phyloP scores from a whole-genome alignment of 352 stramenopile genomes.

The Phytophthora pseudosyringae region DNA sequence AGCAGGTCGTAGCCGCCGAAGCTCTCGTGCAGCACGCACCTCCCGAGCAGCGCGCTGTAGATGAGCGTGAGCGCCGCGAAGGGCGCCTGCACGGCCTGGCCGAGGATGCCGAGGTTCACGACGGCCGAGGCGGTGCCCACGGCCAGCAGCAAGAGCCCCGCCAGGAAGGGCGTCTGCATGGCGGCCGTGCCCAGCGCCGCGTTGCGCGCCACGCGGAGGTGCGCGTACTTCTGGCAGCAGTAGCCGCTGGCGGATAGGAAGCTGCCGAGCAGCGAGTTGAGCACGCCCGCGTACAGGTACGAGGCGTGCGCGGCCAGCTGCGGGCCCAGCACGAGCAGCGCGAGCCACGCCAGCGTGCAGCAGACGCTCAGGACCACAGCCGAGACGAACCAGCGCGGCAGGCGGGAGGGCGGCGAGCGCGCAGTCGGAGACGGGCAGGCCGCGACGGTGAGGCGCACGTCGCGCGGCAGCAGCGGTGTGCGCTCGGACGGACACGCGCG shows the following conservation, averaged over 20 bases:
- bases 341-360: constrained; percentile 57
- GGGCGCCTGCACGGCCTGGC: constrained; percentile 78
- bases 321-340: constrained; percentile 50
- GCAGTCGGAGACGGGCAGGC: not conserved
- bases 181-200: constrained; percentile 61
- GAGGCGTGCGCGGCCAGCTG: constrained; percentile 39
- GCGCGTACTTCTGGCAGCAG: constrained; percentile 81
- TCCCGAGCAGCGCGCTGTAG: constrained; percentile 74
- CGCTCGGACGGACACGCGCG: constrained; percentile 25
- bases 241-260: constrained; percentile 84
- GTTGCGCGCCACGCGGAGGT: constrained; percentile 58
- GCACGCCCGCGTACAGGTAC: constrained; percentile 70
- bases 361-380: constrained; percentile 47
- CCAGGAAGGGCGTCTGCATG: constrained; percentile 65
- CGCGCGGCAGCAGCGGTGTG: constrained; percentile 33
- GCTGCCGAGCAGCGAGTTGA: constrained; percentile 79
- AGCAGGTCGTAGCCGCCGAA: constrained; percentile 58
- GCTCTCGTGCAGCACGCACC: constrained; percentile 65
- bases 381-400: constrained; percentile 66
- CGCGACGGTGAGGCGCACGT: constrained; percentile 21
- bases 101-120: constrained; percentile 75
- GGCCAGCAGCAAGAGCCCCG: constrained; percentile 62
- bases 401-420: constrained; percentile 18
- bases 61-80: constrained; percentile 84
- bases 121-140: constrained; percentile 77